Conservation (phyloP, 176 grass and related monocot species). For the Elymus sibiricus region DNA sequence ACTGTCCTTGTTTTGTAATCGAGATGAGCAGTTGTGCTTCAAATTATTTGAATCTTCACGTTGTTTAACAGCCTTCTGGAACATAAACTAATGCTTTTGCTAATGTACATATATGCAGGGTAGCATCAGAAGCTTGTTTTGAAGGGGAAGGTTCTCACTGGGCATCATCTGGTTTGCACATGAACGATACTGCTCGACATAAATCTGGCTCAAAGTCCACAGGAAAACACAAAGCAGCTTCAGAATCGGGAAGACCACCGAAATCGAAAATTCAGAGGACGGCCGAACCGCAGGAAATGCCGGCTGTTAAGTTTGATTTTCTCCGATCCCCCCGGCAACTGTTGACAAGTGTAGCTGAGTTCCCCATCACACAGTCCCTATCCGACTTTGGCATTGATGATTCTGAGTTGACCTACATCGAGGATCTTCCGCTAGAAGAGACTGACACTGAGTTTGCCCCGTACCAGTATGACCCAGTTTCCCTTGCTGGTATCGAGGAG, state of each 20-base stretch:
- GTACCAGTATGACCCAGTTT: slow-evolving; percentile 52
- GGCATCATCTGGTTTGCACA: slow-evolving; percentile 76
- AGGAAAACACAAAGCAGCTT: slow-evolving; percentile 72
- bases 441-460: slow-evolving; percentile 25
- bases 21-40: not conserved
- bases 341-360: slow-evolving; percentile 23
- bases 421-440: slow-evolving; percentile 24
- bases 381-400: slow-evolving; percentile 46
- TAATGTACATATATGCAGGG: slow-evolving; percentile 45
- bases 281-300: slow-evolving; percentile 45
- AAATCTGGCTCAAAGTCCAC: slow-evolving; percentile 56
- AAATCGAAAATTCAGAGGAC: slow-evolving; percentile 72
- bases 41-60: not conserved
- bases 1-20: not conserved
- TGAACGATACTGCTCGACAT: slow-evolving; percentile 35
- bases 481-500: slow-evolving; percentile 57
- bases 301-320: slow-evolving; percentile 31
- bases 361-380: slow-evolving; percentile 34
- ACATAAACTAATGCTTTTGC: not conserved
- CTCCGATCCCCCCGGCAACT: slow-evolving; percentile 28
- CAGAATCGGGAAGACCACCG: slow-evolving; percentile 53
- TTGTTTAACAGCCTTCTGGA: not conserved
- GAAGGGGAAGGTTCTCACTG: slow-evolving; percentile 83
- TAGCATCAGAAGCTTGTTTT: slow-evolving; percentile 75
- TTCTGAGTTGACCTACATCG: slow-evolving; percentile 36